Base-by-base conservation (phyloP, 129 eudicot species). In the Flaveria ramosissima region DNA sequence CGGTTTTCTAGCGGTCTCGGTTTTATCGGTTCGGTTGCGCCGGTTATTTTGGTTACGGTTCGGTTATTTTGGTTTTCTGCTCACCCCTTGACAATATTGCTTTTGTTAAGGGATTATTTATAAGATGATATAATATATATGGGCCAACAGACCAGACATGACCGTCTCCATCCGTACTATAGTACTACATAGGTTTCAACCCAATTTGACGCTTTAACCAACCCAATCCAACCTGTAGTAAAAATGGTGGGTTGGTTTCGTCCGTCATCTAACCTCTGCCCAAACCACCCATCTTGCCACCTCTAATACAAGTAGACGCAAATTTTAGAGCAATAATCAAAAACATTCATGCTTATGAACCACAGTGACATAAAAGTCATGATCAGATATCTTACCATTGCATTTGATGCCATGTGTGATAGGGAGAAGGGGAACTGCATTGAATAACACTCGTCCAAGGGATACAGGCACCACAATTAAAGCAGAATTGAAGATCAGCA, bases 341-440 rank as follows among this genome's bases (percentile, higher is more conserved):
- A 59, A 59, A 53, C 61, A 59, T 9, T 8, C 42, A 23, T 13
- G 42, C 68, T 24, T 26, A 61, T 13, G 8, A 4, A 61, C 42
- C 68, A 41, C 9, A 36, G 23, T 55, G 21, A 42, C 46, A 72
- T 53, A 9, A 39, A 50, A 8, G 23, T 11, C 3, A n/a, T 53
- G 5, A 15, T 50, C 19, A 78, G 23, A 41, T 60, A 68, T 68
- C 79, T 70, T 59, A 91, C 98, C 97, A 26, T 91, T 93, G 93
- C 97, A 91, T 85, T 90, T 93, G 56, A 89, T 91, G 76, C 97
- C 97, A 66, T 94, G 97, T 50, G 97, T 89, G 67, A 87, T 85
- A 50, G 98, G 97, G 48, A 93, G 96, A 81, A 89, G 84, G 14
- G 97, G 98, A n/a, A 93, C 77, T 50, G 89, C 84, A 78, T 89